These are phyloP conservation scores for Trichoderma virens DNA, from an alignment of 495 filamentous ascomycete genomes.

Conservation along the genomic window DNA sequence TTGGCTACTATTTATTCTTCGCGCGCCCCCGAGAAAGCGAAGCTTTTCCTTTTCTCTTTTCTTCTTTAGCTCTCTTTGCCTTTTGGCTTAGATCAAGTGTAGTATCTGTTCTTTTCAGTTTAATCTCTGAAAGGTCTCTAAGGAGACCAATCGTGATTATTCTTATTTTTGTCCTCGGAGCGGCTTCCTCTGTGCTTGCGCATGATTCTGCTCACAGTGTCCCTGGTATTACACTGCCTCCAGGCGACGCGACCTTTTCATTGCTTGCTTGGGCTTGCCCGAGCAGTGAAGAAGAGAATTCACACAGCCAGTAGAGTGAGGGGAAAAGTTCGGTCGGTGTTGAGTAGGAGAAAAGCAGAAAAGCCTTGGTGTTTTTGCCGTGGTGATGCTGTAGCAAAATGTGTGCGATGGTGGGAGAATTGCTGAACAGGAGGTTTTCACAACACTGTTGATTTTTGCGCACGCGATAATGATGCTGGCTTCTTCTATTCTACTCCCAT, in stretches of 20 bases:
- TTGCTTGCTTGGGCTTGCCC: conserved; percentile 23
- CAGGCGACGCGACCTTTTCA: conserved; percentile 23
- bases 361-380: background rate
- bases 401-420: no score
- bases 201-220: conserved; percentile 22
- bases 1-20: background rate
- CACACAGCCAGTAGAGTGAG: background rate
- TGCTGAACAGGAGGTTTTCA: no score
- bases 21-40: conserved; percentile 13
- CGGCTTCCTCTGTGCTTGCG: conserved; percentile 45
- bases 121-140: conserved; percentile 68
- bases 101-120: conserved; percentile 99
- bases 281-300: conserved; percentile 23
- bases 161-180: conserved; percentile 62
- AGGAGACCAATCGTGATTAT: conserved; percentile 71
- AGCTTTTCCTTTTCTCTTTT: conserved; percentile 22
- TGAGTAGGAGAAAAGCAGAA: no score
- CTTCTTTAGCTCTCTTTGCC: conserved; percentile 47
- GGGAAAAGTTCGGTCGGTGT: no score
- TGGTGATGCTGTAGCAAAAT: no score
- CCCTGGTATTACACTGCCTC: conserved; percentile 29
- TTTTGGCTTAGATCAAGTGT: conserved; percentile 97
- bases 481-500: background rate
- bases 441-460: no score
- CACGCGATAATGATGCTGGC: background rate